Evolutionary conservation across 2,329 filamentous ascomycete species (phyloP).

Genomic region (Sarocladium brachiariae): DNA sequence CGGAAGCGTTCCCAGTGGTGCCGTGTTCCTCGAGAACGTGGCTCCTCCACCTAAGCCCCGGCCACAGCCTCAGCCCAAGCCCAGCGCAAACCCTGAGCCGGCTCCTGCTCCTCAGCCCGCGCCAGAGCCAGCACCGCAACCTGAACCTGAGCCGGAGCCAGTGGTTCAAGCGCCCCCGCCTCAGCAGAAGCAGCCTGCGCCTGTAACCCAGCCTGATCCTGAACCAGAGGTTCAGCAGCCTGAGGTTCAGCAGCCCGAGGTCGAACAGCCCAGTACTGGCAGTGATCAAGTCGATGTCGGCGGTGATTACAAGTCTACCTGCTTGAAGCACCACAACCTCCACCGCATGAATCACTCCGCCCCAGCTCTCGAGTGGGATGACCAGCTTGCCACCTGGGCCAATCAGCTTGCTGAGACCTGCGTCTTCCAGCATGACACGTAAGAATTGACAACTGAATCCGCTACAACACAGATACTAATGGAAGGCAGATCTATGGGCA

Average conservation of each 20-base stretch:
- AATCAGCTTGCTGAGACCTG: constrained; percentile 57
- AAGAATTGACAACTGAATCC: constrained; percentile 30
- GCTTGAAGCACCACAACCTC: constrained; percentile 72
- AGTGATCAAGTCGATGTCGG: not conserved
- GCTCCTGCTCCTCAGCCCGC: constrained; percentile 4
- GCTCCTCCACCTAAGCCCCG: constrained; percentile 13
- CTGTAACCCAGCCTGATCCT: constrained; percentile 13
- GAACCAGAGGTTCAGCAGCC: constrained; percentile 13
- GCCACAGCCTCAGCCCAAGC: constrained; percentile 10
- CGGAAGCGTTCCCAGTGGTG: constrained; percentile 18
- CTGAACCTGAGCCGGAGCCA: constrained; percentile 12
- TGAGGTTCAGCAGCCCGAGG: constrained; percentile 9
- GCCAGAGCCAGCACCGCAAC: constrained; percentile 8
- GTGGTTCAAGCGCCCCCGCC: not conserved
- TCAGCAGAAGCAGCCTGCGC: constrained; percentile 12
- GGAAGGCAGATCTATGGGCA: constrained; percentile 33
- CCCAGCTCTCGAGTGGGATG: constrained; percentile 57
- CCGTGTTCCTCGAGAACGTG: constrained; percentile 20
- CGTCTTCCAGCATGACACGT: constrained; percentile 70
- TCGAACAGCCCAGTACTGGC: not conserved
- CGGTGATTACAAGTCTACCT: constrained; percentile 29
- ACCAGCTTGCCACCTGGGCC: constrained; percentile 57
- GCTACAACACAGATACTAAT: constrained; percentile 11
- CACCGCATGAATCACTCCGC: constrained; percentile 80
- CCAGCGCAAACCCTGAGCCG: not conserved